Conservation (phyloP, 208 protist genomes). For the Trypanosoma conorhini region DNA sequence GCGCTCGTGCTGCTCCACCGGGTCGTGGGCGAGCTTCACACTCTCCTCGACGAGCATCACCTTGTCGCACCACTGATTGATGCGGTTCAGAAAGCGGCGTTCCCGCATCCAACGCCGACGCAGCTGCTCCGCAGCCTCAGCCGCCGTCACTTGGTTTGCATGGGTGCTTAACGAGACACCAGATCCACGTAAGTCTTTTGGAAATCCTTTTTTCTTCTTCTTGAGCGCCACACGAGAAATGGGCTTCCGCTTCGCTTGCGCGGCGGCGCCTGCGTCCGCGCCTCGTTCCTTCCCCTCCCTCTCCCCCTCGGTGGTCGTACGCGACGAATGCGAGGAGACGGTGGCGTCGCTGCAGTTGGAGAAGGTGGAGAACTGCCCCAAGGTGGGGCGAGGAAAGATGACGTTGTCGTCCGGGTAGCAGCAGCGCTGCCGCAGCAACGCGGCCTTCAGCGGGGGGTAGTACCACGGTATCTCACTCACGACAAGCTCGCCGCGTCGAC, state of each 20-base stretch:
- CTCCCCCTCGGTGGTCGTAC: neutral
- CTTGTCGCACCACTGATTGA: conserved; percentile 19
- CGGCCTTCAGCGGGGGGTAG: conserved; percentile 4
- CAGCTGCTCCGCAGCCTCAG: neutral
- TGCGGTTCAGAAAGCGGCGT: neutral
- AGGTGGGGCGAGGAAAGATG: neutral
- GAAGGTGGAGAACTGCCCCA: conserved; percentile 11
- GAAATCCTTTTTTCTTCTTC: neutral
- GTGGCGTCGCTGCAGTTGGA: conserved; percentile 15
- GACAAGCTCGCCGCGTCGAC: neutral
- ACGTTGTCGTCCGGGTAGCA: conserved; percentile 12
- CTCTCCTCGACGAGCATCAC: neutral
- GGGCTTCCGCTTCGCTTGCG: neutral
- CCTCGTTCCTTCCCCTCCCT: neutral
- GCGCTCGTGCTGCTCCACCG: conserved; percentile 13
- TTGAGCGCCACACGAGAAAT: neutral
- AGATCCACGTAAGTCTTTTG: neutral
- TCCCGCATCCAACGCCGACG: neutral
- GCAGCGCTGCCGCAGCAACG: conserved; percentile 3
- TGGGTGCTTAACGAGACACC: neutral
- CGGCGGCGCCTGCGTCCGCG: neutral
- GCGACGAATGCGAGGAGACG: neutral
- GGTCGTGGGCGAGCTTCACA: conserved; percentile 2
- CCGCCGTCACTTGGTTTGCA: neutral
- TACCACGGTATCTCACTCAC: conserved; percentile 18